Conservation (phyloP, 2,329 filamentous ascomycete genomes). For the Diplodia intermedia region DNA sequence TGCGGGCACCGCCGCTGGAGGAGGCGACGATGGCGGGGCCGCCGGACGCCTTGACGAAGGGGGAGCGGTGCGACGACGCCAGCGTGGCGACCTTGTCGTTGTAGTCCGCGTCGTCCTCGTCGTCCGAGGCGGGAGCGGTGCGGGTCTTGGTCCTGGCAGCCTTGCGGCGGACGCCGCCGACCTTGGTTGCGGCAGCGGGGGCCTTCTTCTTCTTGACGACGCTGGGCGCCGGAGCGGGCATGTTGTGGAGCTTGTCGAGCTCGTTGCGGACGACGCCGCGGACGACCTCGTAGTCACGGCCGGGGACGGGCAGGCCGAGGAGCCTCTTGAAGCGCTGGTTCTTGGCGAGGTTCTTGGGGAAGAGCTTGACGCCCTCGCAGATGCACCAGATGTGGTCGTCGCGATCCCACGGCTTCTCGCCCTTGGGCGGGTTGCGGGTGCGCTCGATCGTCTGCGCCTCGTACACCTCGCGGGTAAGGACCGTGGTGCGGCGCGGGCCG, state of each 20-base stretch:
- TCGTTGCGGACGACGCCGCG: neutral
- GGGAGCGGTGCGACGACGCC: neutral
- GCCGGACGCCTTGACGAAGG: neutral
- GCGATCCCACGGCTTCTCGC: constrained; percentile 11
- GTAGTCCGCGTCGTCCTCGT: neutral
- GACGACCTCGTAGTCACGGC: constrained; percentile 7
- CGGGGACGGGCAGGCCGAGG: constrained; percentile 5
- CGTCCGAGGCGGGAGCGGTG: neutral
- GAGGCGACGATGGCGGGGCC: no score
- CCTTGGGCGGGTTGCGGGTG: neutral
- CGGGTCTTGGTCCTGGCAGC: neutral
- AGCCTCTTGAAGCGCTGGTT: constrained; percentile 23
- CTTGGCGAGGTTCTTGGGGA: constrained; percentile 13
- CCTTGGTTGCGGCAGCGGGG: neutral
- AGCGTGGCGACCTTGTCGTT: neutral
- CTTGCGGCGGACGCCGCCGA: constrained; percentile 4
- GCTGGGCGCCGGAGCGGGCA: neutral
- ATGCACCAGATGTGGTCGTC: constrained; percentile 25
- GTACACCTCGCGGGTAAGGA: constrained; percentile 11
- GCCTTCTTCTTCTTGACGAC: neutral
- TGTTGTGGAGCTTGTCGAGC: neutral
- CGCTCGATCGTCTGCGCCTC: neutral
- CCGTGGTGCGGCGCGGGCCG: constrained; percentile 24
- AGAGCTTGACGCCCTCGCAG: constrained; percentile 25
- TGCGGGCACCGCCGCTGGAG: no score